Percentiles rank a stretch among this genome's conserved stretches.
Conservation (phyloP, 805 yeast genomes). For the Metschnikowia dekortorum region DNA sequence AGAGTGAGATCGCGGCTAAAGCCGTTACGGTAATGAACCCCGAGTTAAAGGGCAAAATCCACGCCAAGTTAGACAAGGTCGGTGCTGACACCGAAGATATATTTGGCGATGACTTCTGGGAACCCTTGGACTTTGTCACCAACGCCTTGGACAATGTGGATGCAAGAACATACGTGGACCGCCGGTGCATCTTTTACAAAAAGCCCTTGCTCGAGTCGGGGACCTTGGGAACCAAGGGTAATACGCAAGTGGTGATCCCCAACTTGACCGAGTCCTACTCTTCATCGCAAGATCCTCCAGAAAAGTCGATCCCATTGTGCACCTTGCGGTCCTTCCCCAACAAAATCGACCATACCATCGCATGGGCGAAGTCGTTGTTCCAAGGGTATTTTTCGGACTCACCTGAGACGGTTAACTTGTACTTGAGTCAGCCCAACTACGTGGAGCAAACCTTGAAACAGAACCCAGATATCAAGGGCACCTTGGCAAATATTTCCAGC, state of each 20-base stretch:
- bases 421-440: conserved; percentile 85
- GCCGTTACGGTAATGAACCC: conserved; percentile 89
- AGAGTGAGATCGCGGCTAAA: conserved; percentile 83
- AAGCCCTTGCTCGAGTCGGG: conserved; percentile 94
- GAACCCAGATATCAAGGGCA: conserved; percentile 85
- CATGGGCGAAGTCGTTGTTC: conserved; percentile 96
- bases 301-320: conserved; percentile 94
- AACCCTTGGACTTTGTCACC: conserved; percentile 77
- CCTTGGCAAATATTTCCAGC: conserved; percentile 72
- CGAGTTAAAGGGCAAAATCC: conserved; percentile 71
- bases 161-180: conserved; percentile 95
- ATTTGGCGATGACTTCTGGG: conserved; percentile 86
- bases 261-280: conserved; percentile 92
- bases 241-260: conserved; percentile 95
- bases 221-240: conserved; percentile 97
- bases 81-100: conserved; percentile 89
- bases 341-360: conserved; percentile 97
- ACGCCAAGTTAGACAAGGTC: conserved; percentile 76
- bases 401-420: conserved; percentile 91
- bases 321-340: conserved; percentile 96
- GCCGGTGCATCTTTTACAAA: conserved; percentile 89
- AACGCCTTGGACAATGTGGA: conserved; percentile 97
- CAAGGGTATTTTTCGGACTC: conserved; percentile 86
- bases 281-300: conserved; percentile 97
- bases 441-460: conserved; percentile 90